Percentiles rank a stretch among this genome's conserved stretches.
Evolutionary conservation across 805 yeast genomes (phyloP).

Genomic region (Suhomyces sp.): DNA sequence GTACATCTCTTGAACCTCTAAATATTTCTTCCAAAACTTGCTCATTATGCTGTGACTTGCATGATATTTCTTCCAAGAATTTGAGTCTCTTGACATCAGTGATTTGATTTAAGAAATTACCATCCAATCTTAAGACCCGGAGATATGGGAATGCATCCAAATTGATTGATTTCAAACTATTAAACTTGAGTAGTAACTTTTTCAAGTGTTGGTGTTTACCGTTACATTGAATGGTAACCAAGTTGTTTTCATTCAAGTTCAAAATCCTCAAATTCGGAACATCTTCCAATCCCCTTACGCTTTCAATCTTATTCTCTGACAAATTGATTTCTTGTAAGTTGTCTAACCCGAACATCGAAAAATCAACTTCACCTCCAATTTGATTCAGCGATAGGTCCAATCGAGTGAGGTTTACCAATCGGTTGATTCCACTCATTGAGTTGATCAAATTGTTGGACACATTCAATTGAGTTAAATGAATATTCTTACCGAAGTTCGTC

Average conservation of each 20-base stretch:
- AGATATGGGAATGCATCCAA: constrained; percentile 34
- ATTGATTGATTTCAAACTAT: constrained; percentile 31
- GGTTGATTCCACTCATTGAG: constrained; percentile 34
- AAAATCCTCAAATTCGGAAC: constrained; percentile 36
- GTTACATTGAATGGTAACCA: constrained; percentile 20
- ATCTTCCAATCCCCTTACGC: constrained; percentile 33
- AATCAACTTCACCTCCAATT: constrained; percentile 37
- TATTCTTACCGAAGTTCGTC: constrained; percentile 33
- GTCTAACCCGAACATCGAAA: constrained; percentile 30
- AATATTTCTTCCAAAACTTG: neutral
- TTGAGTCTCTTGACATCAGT: constrained; percentile 27
- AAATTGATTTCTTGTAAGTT: constrained; percentile 44
- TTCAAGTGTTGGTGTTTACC: constrained; percentile 29
- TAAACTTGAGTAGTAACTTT: constrained; percentile 37
- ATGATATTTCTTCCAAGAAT: constrained; percentile 41
- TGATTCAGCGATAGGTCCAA: constrained; percentile 43
- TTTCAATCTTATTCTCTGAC: constrained; percentile 38
- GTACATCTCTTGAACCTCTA: constrained; percentile 17
- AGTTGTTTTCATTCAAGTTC: constrained; percentile 41
- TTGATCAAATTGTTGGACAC: constrained; percentile 35
- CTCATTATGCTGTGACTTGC: constrained; percentile 30
- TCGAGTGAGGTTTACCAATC: constrained; percentile 36
- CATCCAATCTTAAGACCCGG: constrained; percentile 45
- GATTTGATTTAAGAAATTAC: constrained; percentile 30
- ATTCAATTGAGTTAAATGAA: constrained; percentile 42